Evolutionary conservation across 306 rosid species (phyloP), one percentile per base, ranked within the genome.

Genomic region (Castanea crenata): DNA sequence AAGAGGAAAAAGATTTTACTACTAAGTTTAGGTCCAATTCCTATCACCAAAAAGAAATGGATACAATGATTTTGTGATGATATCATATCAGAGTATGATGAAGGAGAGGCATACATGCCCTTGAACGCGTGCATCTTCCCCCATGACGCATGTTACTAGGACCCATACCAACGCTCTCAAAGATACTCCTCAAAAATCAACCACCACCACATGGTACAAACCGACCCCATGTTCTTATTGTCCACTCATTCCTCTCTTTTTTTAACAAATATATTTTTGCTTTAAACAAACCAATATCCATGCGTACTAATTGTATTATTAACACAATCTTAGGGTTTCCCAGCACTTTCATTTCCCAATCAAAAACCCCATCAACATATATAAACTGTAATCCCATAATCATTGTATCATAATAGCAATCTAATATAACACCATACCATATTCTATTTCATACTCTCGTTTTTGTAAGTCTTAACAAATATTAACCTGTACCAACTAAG

Each of bases 201-300:
- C 90, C 80, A 79, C 91, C 94, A 86, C 90, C 94, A 86, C 93
- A 89, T 90, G 92, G 81, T 72, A 76, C 81, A n/a, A 55, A 71
- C 90, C 67, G 76, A 81, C 85, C 88, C 89, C 90, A 81, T 85
- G 75, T 85, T 88, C 81, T 77, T 85, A 46, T 81, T 81, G 79
- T 73, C 78, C 82, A 71, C 75, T 77, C 55, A 34, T 56, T 59
- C 72, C 9, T 34, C 15, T 34, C 3, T 16, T 65, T 65, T 67
- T 34, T 31, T 15, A 18, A 34, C 27, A 32, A 27, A 32, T 18
- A 59, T 59, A 9, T 67, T 29, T 21, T 29, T 21, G 13, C 19
- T 20, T 34, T 70, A 49, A 20, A 21, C 25, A 70, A 64, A 46
- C 54, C 12, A 5, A 10, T 32, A 15, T 64, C 20, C 35, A 67